Conservation (phyloP, 805 yeast species). For the Myxozyma melibiosi region DNA sequence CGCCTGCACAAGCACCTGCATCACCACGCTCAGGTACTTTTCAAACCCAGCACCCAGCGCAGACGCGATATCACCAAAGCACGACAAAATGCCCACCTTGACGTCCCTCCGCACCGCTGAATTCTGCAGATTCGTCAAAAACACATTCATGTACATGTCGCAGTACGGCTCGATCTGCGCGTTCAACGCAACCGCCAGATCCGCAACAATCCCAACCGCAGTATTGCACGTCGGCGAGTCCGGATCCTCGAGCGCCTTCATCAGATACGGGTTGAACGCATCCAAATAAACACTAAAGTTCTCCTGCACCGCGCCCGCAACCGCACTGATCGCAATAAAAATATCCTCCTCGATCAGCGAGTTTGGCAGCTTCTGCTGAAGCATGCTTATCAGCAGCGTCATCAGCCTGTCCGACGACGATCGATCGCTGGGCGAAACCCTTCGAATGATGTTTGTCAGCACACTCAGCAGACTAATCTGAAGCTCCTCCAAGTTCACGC, state of each 20-base stretch:
- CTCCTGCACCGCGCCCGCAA: conserved; percentile 77
- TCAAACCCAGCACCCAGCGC: conserved; percentile 77
- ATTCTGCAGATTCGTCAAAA: conserved; percentile 68
- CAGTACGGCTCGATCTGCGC: conserved; percentile 70
- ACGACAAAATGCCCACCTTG: conserved; percentile 84
- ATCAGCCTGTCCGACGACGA: conserved; percentile 78
- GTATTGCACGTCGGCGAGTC: conserved; percentile 78
- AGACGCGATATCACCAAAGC: conserved; percentile 94
- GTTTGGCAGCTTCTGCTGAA: conserved; percentile 64
- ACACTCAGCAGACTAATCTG: conserved; percentile 78
- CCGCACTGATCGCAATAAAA: conserved; percentile 85
- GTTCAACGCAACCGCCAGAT: conserved; percentile 87
- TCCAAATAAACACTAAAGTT: conserved; percentile 76
- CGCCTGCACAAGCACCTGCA: conserved; percentile 60
- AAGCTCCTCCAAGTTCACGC: conserved; percentile 75
- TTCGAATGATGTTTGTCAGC: conserved; percentile 79
- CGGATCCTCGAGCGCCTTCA: conserved; percentile 74
- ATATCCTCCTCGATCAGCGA: conserved; percentile 92
- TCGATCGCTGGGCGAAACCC: conserved; percentile 59
- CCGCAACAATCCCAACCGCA: conserved; percentile 94
- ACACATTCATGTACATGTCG: conserved; percentile 76
- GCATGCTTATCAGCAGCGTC: conserved; percentile 75
- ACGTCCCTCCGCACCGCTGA: conserved; percentile 67
- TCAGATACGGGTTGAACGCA: conserved; percentile 79
- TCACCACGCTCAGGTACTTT: conserved; percentile 76